Percentiles rank a stretch among this genome's conserved stretches.
Evolutionary conservation across 108 stramenopile species (phyloP).

Genomic region (Nannochloropsis granulata): DNA sequence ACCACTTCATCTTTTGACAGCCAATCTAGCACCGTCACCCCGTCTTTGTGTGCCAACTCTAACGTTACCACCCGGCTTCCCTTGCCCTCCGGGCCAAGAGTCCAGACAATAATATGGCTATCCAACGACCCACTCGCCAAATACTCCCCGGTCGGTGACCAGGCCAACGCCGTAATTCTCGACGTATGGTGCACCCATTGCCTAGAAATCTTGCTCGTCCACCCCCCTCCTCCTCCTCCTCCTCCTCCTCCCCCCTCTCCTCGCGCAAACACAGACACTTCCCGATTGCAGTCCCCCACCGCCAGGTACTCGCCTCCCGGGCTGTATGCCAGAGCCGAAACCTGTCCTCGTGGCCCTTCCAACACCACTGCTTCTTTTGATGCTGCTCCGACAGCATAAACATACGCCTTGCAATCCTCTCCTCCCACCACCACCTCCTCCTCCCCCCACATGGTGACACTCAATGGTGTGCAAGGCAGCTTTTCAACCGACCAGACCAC

Average conservation of each 20-base stretch:
- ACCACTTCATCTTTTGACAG: constrained; percentile 37
- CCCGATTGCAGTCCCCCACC: constrained; percentile 26
- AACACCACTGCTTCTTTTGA: constrained; percentile 10
- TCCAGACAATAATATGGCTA: constrained; percentile 35
- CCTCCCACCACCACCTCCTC: constrained; percentile 74
- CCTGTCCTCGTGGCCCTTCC: constrained; percentile 15
- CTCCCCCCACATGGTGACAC: constrained; percentile 57
- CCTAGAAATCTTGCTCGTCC: constrained; percentile 24
- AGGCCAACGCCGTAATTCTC: constrained; percentile 28
- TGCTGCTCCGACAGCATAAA: constrained; percentile 44
- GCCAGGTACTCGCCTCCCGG: constrained; percentile 23
- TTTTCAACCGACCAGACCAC: neutral
- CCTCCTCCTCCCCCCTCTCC: neutral
- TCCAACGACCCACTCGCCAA: constrained; percentile 30
- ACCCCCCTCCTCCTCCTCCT: neutral
- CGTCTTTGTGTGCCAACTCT: constrained; percentile 33
- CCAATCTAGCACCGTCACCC: constrained; percentile 30
- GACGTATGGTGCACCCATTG: constrained; percentile 40
- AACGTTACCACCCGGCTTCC: constrained; percentile 13
- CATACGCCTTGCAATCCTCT: constrained; percentile 67
- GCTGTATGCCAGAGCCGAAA: constrained; percentile 22
- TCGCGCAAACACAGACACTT: constrained; percentile 29
- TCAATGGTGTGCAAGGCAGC: constrained; percentile 46
- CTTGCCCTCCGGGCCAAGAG: neutral
- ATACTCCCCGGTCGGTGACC: constrained; percentile 18